Percentiles rank a stretch among this genome's conserved stretches.
These are phyloP conservation scores for Globisporangium canariense DNA, from an alignment of 352 stramenopile genomes.

Conservation along the genomic window DNA sequence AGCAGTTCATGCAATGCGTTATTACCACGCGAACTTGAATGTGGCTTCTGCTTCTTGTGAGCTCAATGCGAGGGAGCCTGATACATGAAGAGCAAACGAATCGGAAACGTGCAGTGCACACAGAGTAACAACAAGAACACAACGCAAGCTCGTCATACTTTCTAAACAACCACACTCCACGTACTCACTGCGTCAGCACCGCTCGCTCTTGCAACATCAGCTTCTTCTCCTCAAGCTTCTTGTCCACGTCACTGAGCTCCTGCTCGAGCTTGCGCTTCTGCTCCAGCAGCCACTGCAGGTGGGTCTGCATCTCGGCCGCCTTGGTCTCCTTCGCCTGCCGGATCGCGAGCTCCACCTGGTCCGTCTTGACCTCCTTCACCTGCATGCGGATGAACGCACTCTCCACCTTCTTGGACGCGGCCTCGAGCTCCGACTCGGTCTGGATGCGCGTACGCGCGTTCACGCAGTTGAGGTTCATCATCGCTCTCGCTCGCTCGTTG, in stretches of 20 bases:
- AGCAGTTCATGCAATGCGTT: background rate
- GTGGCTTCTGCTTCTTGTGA: background rate
- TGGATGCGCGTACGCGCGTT: slow-evolving; percentile 44
- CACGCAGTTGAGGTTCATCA: slow-evolving; percentile 72
- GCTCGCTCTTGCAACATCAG: slow-evolving; percentile 50
- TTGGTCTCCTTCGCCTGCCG: slow-evolving; percentile 30
- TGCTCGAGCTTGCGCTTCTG: slow-evolving; percentile 45
- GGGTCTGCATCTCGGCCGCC: slow-evolving; percentile 40
- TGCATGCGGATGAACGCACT: slow-evolving; percentile 53
- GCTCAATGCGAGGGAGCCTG: background rate
- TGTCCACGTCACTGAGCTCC: slow-evolving; percentile 42
- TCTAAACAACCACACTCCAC: background rate
- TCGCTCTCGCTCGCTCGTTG: background rate
- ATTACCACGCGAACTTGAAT: background rate
- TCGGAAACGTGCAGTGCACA: background rate
- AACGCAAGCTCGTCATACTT: background rate
- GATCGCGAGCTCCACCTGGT: slow-evolving; percentile 38
- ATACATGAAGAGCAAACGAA: background rate
- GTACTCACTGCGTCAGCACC: slow-evolving; percentile 1
- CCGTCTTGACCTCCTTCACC: slow-evolving; percentile 44
- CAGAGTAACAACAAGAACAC: slow-evolving; percentile 10
- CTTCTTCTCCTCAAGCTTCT: slow-evolving; percentile 49
- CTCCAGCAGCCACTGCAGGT: slow-evolving; percentile 53
- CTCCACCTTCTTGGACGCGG: slow-evolving; percentile 61
- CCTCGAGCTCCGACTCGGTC: slow-evolving; percentile 66